These are phyloP conservation scores for Wickerhamiella alocasiicola DNA, from an alignment of 805 yeast genomes.

Conservation along the genomic window DNA sequence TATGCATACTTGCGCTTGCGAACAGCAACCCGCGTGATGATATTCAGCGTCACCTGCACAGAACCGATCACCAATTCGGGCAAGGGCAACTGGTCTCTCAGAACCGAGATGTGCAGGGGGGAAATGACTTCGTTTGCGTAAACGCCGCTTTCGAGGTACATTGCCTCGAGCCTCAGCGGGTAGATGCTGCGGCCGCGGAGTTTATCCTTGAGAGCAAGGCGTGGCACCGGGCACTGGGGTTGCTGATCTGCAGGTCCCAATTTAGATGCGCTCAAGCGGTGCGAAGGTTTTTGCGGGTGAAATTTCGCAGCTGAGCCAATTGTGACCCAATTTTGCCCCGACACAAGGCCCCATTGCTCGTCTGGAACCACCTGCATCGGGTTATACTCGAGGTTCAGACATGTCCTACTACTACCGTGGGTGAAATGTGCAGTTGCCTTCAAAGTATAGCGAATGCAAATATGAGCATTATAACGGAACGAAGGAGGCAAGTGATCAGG, in stretches of 20 bases:
- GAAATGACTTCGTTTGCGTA: not conserved
- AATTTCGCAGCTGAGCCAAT: not conserved
- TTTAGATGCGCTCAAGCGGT: not conserved
- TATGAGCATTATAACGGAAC: slow-evolving; percentile 1
- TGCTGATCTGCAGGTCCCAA: not conserved
- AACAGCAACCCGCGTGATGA: slow-evolving; percentile 4
- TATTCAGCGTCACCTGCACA: not conserved
- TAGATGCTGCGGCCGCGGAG: not conserved
- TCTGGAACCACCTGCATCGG: slow-evolving; percentile 5
- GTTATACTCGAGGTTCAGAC: slow-evolving; percentile 6
- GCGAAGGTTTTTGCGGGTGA: not conserved
- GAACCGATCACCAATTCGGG: not conserved
- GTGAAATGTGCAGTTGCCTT: slow-evolving; percentile 2
- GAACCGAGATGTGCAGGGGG: not conserved
- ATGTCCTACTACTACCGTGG: not conserved
- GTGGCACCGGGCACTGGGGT: not conserved
- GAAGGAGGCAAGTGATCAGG: slow-evolving; percentile 6
- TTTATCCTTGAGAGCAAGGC: slow-evolving; percentile 2
- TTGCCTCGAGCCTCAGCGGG: slow-evolving; percentile 4
- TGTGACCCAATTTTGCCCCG: slow-evolving; percentile 4
- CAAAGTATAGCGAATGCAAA: slow-evolving; percentile 2
- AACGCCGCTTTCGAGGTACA: slow-evolving; percentile 3
- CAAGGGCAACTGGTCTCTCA: slow-evolving; percentile 6
- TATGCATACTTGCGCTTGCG: slow-evolving; percentile 6
- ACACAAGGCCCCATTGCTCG: slow-evolving; percentile 6